Evolutionary conservation across 495 filamentous ascomycete genomes (phyloP), one percentile per base, ranked within the genome.

Genomic region (Penicillium turbatum): DNA sequence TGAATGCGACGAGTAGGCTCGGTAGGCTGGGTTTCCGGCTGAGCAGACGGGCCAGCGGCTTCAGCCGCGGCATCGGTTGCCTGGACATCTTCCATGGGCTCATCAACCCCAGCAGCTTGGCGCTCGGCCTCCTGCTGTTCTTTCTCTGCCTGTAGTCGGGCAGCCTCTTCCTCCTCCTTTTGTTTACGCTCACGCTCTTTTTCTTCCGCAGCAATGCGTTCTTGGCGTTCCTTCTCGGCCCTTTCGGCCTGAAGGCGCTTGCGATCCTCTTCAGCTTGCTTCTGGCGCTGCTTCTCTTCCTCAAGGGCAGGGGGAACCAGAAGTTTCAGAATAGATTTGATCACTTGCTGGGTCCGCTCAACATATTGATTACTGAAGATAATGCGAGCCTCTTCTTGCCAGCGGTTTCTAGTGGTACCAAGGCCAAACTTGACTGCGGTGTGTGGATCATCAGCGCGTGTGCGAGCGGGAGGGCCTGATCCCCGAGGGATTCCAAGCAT

Each of bases 331-430:
- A 99, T 78, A n/a, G 83, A 80, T 60, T 82, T 83, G 53, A 88
- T 70, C 4, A 96, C 76, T 54, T 82, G 84, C 51, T 76, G 71
- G n/a, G 85, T 82, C 61, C 88, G 90, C 29, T 95, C 90, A 7
- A 79, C 62, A 47, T 86, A 79, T 17, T 72, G 77, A 36, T 67
- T 68, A 42, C 86, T 87, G 68, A 90, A 97, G 1, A 97, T 74
- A 67, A 97, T 81, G 53, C 86, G 85, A 11, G 91, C 88, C 70
- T 97, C 93, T 60, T 96, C 89, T 59, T 87, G 84, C 92, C 95
- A 99, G 39, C 93, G 84, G 36, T 76, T 73, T 36, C 72, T 73
- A 10, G 92, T 97, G 2, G 79, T 73, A 30, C 81, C 80, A 15
- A 88, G 77, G 19, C 77, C 72, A 68, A 96, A 96, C 32, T 82